A percentile compares a stretch with the other conserved stretches of the same genome.
phyloP scores from a whole-genome alignment of 179 eudicot genomes.

The Silene coronaria region DNA sequence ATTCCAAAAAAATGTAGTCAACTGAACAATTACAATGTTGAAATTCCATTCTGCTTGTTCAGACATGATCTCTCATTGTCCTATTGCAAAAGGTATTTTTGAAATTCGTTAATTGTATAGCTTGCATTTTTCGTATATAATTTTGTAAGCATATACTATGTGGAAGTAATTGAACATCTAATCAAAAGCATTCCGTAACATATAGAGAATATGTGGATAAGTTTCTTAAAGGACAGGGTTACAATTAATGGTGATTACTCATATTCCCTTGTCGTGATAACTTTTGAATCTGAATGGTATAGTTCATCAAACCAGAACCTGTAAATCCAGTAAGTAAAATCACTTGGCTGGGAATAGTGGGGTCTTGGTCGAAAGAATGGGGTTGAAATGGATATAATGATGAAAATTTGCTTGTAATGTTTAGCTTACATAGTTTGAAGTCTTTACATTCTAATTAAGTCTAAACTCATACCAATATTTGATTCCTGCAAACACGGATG shows the following conservation, averaged over 20 bases:
- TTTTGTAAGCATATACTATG: not conserved
- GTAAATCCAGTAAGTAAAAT: not conserved
- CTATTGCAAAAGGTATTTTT: conserved; percentile 19
- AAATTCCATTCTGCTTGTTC: not conserved
- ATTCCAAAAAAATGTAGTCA: conserved; percentile 13
- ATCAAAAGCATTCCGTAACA: not conserved
- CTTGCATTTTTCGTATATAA: not conserved
- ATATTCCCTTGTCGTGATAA: too few relatives aligned
- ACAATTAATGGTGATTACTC: too few relatives aligned
- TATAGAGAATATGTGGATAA: not conserved
- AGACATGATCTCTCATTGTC: not conserved
- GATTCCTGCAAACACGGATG: not conserved
- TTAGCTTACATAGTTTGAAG: not conserved
- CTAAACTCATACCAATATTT: not conserved
- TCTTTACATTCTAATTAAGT: not conserved
- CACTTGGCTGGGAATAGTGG: not conserved
- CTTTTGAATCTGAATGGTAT: too few relatives aligned
- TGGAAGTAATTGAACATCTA: not conserved
- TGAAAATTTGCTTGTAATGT: not conserved
- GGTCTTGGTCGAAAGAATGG: not conserved
- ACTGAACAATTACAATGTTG: too few relatives aligned
- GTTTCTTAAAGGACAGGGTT: not conserved
- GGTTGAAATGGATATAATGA: not conserved
- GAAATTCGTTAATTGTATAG: not conserved
- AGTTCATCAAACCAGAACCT: not conserved